These are phyloP conservation scores for Fusarium udum DNA, from an alignment of 2,329 filamentous ascomycete species.

Conservation along the genomic window DNA sequence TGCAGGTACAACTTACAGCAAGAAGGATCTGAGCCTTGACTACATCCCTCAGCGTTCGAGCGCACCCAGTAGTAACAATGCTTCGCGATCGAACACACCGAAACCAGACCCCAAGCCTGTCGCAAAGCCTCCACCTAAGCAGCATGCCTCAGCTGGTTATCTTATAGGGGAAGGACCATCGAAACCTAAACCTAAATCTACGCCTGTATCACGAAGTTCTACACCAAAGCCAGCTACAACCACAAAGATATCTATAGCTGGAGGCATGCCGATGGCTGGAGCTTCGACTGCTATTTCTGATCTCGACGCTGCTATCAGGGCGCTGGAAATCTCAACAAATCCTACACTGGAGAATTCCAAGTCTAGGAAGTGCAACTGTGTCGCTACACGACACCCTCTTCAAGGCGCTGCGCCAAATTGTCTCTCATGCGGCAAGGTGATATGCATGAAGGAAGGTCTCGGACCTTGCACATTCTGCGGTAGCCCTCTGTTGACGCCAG, in stretches of 20 bases:
- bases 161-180: conserved; percentile 79
- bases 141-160: conserved; percentile 73
- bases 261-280: conserved; percentile 84
- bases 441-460: conserved; percentile 92
- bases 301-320: conserved; percentile 82
- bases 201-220: conserved; percentile 60
- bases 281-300: conserved; percentile 77
- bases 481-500: conserved; percentile 72
- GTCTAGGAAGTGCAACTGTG: conserved; percentile 82
- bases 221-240: conserved; percentile 63
- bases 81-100: conserved; percentile 51
- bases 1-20: conserved; percentile 76
- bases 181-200: conserved; percentile 66
- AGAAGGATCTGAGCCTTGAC: conserved; percentile 74
- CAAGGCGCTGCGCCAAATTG: conserved; percentile 95
- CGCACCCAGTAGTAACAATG: conserved; percentile 50
- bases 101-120: conserved; percentile 39
- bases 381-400: conserved; percentile 86
- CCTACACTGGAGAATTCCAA: conserved; percentile 68
- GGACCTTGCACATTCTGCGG: conserved; percentile 95
- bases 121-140: conserved; percentile 60
- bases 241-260: conserved; percentile 77
- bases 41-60: conserved; percentile 70
- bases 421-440: conserved; percentile 89
- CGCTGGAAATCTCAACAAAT: conserved; percentile 92